Conservation (phyloP, 495 filamentous ascomycete species). For the Xylaria castorea region DNA sequence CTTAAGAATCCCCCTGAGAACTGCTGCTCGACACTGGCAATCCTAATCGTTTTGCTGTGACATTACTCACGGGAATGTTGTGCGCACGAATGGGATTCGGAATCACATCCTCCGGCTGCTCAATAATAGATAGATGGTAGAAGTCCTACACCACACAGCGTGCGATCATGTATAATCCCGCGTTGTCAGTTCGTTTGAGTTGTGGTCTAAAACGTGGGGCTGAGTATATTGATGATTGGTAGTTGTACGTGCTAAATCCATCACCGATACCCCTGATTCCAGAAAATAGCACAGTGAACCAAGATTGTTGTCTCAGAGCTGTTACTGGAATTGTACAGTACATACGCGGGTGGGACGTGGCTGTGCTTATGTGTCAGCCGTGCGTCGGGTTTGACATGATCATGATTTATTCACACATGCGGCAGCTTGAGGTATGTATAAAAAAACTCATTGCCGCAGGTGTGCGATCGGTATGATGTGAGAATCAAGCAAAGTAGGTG, state of each 20-base stretch:
- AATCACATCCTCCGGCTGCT: slow-evolving; percentile 1
- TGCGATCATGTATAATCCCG: slow-evolving; percentile 3
- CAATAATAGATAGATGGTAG: not conserved
- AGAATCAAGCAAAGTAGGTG: not conserved
- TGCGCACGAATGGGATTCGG: not conserved
- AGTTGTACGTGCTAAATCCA: not conserved
- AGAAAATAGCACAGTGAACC: slow-evolving; percentile 6
- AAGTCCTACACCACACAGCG: not conserved
- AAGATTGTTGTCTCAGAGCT: slow-evolving; percentile 6
- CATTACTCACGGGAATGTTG: not conserved
- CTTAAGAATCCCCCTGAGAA: too few species aligned
- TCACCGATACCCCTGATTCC: slow-evolving; percentile 4
- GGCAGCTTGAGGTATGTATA: not conserved
- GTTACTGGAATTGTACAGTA: not conserved
- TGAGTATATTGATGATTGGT: slow-evolving; percentile 10
- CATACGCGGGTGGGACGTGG: not conserved
- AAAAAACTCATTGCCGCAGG: not conserved
- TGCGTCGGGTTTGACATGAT: not conserved
- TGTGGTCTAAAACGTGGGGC: slow-evolving; percentile 13
- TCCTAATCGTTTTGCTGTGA: not conserved
- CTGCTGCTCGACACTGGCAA: not conserved
- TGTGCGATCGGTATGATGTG: not conserved
- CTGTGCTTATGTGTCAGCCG: slow-evolving; percentile 15
- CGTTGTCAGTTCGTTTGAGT: not conserved
- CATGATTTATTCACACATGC: not conserved